Conservation (phyloP, 129 eudicot genomes). For the Flaveria trinervia region DNA sequence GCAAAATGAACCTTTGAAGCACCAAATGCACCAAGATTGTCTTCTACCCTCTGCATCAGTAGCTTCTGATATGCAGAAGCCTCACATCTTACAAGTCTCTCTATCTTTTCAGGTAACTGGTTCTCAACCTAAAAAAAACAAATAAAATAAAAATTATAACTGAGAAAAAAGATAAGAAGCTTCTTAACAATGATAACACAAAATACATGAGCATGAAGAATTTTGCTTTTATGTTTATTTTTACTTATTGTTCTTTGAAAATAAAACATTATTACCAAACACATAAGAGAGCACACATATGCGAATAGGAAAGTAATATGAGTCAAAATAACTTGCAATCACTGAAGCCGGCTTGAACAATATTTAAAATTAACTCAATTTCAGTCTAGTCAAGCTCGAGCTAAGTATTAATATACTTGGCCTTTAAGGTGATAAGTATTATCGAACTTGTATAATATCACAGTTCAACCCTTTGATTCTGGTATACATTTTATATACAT, state of each 20-base stretch:
- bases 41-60: constrained; percentile 95
- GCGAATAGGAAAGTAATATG: neutral
- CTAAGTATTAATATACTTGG: neutral
- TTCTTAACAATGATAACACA: neutral
- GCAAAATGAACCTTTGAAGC: constrained; percentile 66
- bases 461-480: neutral
- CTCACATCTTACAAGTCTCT: constrained; percentile 94
- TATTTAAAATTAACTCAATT: neutral
- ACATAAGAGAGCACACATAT: neutral
- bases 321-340: neutral
- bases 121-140: constrained; percentile 72
- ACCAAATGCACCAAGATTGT: constrained; percentile 90
- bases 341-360: neutral
- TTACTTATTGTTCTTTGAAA: neutral
- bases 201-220: constrained; percentile 1
- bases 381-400: neutral
- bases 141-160: neutral
- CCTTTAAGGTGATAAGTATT: neutral
- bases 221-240: constrained; percentile 13
- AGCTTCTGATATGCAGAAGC: constrained; percentile 96
- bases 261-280: constrained; percentile 15
- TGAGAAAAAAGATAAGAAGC: neutral
- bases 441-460: neutral
- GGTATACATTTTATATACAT: neutral
- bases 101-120: constrained; percentile 91